These are phyloP conservation scores for Petunia hybrid DNA, from an alignment of 305 asterid genomes.

Conservation along the genomic window DNA sequence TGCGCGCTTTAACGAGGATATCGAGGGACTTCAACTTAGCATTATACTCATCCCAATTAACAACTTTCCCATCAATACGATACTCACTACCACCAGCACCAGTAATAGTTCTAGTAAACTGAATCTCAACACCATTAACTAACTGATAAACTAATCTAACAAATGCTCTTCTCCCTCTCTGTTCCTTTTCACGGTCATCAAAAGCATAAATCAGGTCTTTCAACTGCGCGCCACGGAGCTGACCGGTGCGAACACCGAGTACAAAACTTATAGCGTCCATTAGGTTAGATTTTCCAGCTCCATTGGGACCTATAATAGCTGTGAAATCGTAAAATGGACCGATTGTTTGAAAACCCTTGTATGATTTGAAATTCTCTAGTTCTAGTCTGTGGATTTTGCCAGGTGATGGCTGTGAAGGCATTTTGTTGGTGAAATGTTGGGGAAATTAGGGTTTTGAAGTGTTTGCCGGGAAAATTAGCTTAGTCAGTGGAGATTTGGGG, in stretches of 20 bases:
- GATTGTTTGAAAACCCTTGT: constrained; percentile 86
- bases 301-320: constrained; percentile 95
- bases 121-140: constrained; percentile 69
- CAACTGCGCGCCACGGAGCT: constrained; percentile 93
- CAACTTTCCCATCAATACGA: constrained; percentile 65
- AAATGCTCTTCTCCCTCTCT: constrained; percentile 82
- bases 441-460: constrained; percentile 20
- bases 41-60: constrained; percentile 87
- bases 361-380: constrained; percentile 89
- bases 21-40: constrained; percentile 76
- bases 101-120: constrained; percentile 82
- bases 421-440: constrained; percentile 35
- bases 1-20: constrained; percentile 91
- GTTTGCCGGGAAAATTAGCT: constrained; percentile 24
- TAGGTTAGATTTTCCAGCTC: constrained; percentile 92
- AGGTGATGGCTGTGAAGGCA: constrained; percentile 56
- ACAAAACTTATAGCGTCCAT: constrained; percentile 99
- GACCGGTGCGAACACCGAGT: constrained; percentile 96
- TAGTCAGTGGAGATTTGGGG: constrained; percentile 37
- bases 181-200: constrained; percentile 89
- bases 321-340: constrained; percentile 98
- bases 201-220: constrained; percentile 87
- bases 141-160: constrained; percentile 83
- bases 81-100: constrained; percentile 88
- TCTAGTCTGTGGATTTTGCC: constrained; percentile 92